Evolutionary conservation across 1,139 yeast species (phyloP), one percentile per base, ranked within the genome.

Genomic region (Pichia sp.): DNA sequence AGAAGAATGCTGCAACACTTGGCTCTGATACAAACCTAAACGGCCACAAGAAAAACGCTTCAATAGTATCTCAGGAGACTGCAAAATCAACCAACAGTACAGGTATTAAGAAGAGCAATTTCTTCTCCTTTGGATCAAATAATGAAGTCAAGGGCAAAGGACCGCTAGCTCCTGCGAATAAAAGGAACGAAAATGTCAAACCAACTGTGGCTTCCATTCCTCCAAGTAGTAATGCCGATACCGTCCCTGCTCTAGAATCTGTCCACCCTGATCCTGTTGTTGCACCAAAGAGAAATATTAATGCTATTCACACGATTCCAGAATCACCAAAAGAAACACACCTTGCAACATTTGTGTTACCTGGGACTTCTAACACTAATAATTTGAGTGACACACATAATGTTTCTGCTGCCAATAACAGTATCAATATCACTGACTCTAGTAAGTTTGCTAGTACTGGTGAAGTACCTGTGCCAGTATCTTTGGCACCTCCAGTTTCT

Each of bases 11-110:
- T 4, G 7, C n/a, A n/a, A n/a, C n/a, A n/a, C n/a, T n/a, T n/a
- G n/a, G n/a, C n/a, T n/a, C 30, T 9, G 7, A 29, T 11, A 26
- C 18, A 12, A n/a, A 30, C 6, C 23, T 14, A n/a, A 14, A 16
- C 2, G 17, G 17, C 16, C 42, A 36, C 14, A 30, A 28, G 10
- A 36, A 36, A 19, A 29, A 15, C 23, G 30, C 17, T 8, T 36
- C 40, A 1, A 6, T 36, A 18, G 21, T 32, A 7, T 39, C 40
- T 5, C 40, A 39, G 26, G 42, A 34, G 16, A 37, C 37, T 6
- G 26, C 30, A 11, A 17, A n/a, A 6, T 26, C 34, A 15, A 19
- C 17, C 13, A 21, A 17, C 3, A 22, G 27, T 6, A 16, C 27
- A 6, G 17, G 19, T 13, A 13, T n/a, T 6, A 22, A 25, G 5